Evolutionary conservation across 768 basidiomycete genomes (phyloP), one percentile per base, ranked within the genome.

Genomic region (Suillus tomentosus): DNA sequence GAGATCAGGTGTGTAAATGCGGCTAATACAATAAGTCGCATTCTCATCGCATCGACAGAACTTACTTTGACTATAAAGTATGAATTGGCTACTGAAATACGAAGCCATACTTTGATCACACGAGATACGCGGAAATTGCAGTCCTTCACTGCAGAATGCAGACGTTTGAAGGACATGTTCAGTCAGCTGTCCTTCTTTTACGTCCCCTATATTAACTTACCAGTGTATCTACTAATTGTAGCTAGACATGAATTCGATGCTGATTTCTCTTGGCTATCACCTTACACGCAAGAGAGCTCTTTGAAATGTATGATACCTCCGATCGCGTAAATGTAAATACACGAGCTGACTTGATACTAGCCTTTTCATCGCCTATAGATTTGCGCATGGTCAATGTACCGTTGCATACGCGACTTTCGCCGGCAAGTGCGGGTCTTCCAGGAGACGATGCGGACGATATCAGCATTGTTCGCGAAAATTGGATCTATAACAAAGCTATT

Each of bases 361-460:
- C 42, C 17, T 42, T 42, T 31, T 27, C 24, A 27, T 58, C 27
- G 13, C 57, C 57, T 22, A 43, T 62, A 58, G 90, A 92, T 75
- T 76, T 93, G 27, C 85, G 90, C 19, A 54, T 79, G 48, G 72
- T 77, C 7, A 79, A 74, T 54, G 77, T 75, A 64, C 83, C 87
- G 1, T 68, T 88, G n/a, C 76, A 84, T 63, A 70, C 76, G 9
- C 84, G 82, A 11, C 80, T 94, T 27, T 89, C 91, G 22, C 69
- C 78, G 1, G 84, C 88, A 2, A 77, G 77, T 69, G 89, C 91
- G 10, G 92, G 92, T 2, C 70, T 79, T 50, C 81, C 85, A 19
- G 86, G 84, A 8, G 84, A 91, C 67, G 92, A 92, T 62, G 63
- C 73, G 3, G 71, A 74, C 8, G 91, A 93, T 74, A 79, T 87